Percentiles rank a stretch among this genome's conserved stretches.
phyloP scores from a whole-genome alignment of 148 eudicot species.

The Persicaria maculosa region DNA sequence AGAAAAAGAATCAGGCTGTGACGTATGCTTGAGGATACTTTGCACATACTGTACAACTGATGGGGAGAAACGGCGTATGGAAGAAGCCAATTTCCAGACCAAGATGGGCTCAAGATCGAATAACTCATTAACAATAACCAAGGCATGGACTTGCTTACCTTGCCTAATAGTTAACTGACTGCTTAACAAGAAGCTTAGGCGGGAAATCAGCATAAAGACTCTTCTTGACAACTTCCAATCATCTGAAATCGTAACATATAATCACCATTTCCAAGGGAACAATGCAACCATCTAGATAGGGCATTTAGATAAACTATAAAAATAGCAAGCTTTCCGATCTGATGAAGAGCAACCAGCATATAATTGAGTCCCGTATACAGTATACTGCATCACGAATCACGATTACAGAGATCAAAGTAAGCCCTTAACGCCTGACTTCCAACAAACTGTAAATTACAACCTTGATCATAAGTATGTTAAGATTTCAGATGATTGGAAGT shows the following conservation, averaged over 20 bases:
- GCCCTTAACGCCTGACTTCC: not conserved
- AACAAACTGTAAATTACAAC: not conserved
- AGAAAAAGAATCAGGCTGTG: constrained; percentile 34
- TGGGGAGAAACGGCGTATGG: constrained; percentile 19
- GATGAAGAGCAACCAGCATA: not conserved
- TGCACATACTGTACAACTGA: constrained; percentile 25
- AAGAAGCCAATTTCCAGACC: constrained; percentile 26
- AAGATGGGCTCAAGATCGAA: constrained; percentile 32
- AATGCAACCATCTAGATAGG: not conserved
- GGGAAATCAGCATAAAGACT: constrained; percentile 37
- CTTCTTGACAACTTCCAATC: constrained; percentile 4
- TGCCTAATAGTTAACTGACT: constrained; percentile 35
- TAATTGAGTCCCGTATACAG: not conserved
- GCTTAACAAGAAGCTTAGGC: constrained; percentile 29
- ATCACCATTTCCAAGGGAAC: not conserved
- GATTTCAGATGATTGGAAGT: too few species aligned
- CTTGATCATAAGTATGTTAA: not conserved
- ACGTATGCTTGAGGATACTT: constrained; percentile 31
- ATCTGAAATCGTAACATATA: not conserved
- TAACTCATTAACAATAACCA: constrained; percentile 35
- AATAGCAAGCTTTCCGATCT: not conserved
- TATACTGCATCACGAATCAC: not conserved
- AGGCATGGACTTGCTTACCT: constrained; percentile 65
- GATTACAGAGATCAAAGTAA: not conserved
- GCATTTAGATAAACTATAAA: not conserved